Percentiles rank a stretch among this genome's conserved stretches.
These are phyloP conservation scores for Saturnispora halmiae DNA, from an alignment of 805 yeast species.

Conservation along the genomic window DNA sequence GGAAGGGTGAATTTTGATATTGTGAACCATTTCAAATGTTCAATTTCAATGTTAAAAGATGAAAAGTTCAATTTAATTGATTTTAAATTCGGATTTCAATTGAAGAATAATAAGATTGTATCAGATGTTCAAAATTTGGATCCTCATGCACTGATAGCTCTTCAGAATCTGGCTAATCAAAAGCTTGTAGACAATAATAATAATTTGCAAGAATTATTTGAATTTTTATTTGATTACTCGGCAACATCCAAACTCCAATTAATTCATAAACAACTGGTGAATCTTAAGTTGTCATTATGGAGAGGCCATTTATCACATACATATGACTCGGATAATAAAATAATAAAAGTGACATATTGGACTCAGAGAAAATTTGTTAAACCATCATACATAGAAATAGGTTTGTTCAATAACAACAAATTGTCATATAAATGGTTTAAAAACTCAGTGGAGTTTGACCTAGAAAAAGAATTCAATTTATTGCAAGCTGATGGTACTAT, in stretches of 20 bases:
- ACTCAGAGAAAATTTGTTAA: conserved; percentile 36
- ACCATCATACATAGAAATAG: conserved; percentile 52
- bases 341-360: conserved; percentile 61
- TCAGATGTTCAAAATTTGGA: conserved; percentile 26
- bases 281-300: conserved; percentile 47
- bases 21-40: conserved; percentile 58
- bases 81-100: conserved; percentile 54
- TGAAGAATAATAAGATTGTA: conserved; percentile 27
- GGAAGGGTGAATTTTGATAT: conserved; percentile 68
- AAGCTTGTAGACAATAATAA: conserved; percentile 31
- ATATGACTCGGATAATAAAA: conserved; percentile 44
- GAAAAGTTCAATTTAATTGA: conserved; percentile 74
- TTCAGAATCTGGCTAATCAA: conserved; percentile 50
- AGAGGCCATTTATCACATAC: conserved; percentile 49
- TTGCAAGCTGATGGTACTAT: conserved; percentile 27
- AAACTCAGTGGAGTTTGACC: conserved; percentile 33
- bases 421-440: conserved; percentile 55
- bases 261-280: conserved; percentile 47
- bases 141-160: conserved; percentile 27
- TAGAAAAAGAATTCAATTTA: conserved; percentile 24
- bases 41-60: conserved; percentile 63
- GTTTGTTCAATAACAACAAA: conserved; percentile 39
- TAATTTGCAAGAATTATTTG: conserved; percentile 46
- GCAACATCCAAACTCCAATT: conserved; percentile 56
- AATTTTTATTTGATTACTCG: conserved; percentile 48